Evolutionary conservation across 345 rosid species (phyloP).

Genomic region (Arabidopsis arenosa): DNA sequence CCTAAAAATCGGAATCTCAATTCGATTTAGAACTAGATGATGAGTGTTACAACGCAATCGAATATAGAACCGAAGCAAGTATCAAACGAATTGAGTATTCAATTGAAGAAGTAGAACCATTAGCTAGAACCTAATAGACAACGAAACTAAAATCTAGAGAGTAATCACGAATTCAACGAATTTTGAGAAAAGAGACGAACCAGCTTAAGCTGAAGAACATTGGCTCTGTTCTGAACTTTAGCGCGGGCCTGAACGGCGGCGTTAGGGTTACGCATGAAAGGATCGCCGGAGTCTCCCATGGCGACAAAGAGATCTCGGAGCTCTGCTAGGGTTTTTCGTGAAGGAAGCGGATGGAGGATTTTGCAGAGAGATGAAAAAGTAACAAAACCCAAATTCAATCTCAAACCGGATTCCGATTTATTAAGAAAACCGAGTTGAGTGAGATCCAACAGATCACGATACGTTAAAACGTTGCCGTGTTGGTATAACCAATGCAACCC

Average conservation of each 20-base stretch:
- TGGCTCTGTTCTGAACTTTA: conserved; percentile 87
- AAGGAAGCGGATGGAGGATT: not conserved
- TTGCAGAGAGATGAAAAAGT: not conserved
- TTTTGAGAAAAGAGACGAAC: conserved; percentile 47
- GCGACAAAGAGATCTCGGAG: conserved; percentile 38
- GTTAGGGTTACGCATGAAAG: conserved; percentile 87
- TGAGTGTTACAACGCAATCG: not conserved
- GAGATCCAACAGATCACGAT: not conserved
- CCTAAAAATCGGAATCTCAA: not conserved
- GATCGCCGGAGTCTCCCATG: conserved; percentile 82
- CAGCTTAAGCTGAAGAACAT: conserved; percentile 97
- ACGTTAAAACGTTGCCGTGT: not conserved
- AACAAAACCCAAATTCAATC: not conserved
- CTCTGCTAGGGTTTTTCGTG: conserved; percentile 45
- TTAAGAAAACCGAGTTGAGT: not conserved
- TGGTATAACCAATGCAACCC: not conserved
- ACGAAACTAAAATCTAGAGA: not conserved
- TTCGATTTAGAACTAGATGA: not conserved
- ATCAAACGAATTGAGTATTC: not conserved
- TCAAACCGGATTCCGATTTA: conserved; percentile 16
- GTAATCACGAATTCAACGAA: not conserved
- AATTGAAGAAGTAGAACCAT: not conserved
- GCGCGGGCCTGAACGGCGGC: conserved; percentile 82
- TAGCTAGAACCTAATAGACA: not conserved
- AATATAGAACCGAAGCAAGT: not conserved